phyloP scores from a whole-genome alignment of 1,284 basidiomycete genomes.

The Moniliophthora roreri region DNA sequence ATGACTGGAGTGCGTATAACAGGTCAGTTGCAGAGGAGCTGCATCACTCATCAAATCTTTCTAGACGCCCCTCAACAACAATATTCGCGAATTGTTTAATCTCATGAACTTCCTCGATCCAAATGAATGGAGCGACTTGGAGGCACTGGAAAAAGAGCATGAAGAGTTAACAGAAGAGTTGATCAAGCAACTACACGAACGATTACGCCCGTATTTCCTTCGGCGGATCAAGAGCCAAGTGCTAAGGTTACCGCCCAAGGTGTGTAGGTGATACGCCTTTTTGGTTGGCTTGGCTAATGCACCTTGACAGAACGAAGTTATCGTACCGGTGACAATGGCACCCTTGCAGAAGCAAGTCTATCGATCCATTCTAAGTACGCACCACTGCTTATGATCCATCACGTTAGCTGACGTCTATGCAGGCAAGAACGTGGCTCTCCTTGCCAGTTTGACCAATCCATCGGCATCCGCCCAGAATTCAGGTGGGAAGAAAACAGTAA shows the following conservation, averaged over 20 bases:
- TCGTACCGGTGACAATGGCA: slow-evolving; percentile 90
- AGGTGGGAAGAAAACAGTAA: slow-evolving; percentile 52
- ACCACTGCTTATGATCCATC: slow-evolving; percentile 11
- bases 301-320: slow-evolving; percentile 72
- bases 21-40: not conserved
- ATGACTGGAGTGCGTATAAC: slow-evolving; percentile 75
- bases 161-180: slow-evolving; percentile 78
- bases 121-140: slow-evolving; percentile 71
- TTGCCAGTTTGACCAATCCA: slow-evolving; percentile 56
- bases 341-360: slow-evolving; percentile 90
- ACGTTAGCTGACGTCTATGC: not conserved
- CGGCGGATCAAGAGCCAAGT: slow-evolving; percentile 93
- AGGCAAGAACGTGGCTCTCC: slow-evolving; percentile 70
- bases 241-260: slow-evolving; percentile 89
- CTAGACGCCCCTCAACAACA: slow-evolving; percentile 95
- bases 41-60: not conserved
- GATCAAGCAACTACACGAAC: slow-evolving; percentile 75
- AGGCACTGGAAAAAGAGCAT: slow-evolving; percentile 68
- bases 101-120: slow-evolving; percentile 93
- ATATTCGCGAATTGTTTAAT: slow-evolving; percentile 92
- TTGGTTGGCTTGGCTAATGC: slow-evolving; percentile 13
- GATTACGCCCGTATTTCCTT: slow-evolving; percentile 88
- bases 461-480: slow-evolving; percentile 32
- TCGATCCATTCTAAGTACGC: slow-evolving; percentile 74
- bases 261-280: slow-evolving; percentile 27